These are phyloP conservation scores for Sclerotinia nivalis DNA, from an alignment of 2,329 filamentous ascomycete genomes.

Conservation along the genomic window DNA sequence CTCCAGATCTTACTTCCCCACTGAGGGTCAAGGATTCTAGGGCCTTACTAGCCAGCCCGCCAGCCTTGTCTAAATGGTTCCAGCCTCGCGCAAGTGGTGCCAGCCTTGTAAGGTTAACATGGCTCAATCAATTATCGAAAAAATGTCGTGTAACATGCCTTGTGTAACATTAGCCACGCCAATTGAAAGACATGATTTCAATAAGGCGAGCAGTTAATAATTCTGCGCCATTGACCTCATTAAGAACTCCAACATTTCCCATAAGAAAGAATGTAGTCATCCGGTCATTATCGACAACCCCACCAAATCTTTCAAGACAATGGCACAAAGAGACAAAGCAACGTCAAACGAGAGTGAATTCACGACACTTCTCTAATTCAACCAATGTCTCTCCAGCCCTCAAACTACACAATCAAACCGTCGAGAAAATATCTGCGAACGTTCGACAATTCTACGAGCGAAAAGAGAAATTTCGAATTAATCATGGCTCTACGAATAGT, in stretches of 20 bases:
- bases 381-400: conserved; percentile 24
- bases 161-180: conserved; percentile 6
- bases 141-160: neutral
- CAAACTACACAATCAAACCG: conserved; percentile 45
- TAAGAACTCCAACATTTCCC: neutral
- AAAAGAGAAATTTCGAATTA: conserved; percentile 54
- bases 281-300: neutral
- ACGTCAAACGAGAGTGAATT: neutral
- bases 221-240: conserved; percentile 4
- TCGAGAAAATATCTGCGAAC: conserved; percentile 48
- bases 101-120: neutral
- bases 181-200: conserved; percentile 12
- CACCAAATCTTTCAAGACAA: neutral
- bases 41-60: neutral
- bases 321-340: neutral
- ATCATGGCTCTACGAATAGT: conserved; percentile 58
- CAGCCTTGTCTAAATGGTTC: neutral
- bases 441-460: conserved; percentile 51
- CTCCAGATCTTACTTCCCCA: neutral
- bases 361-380: neutral
- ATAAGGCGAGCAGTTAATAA: neutral
- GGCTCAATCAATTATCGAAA: neutral
- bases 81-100: neutral
- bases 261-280: neutral
- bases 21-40: neutral